Base-by-base conservation (phyloP, 2,329 filamentous ascomycete genomes). In the Sclerotinia spermophila region DNA sequence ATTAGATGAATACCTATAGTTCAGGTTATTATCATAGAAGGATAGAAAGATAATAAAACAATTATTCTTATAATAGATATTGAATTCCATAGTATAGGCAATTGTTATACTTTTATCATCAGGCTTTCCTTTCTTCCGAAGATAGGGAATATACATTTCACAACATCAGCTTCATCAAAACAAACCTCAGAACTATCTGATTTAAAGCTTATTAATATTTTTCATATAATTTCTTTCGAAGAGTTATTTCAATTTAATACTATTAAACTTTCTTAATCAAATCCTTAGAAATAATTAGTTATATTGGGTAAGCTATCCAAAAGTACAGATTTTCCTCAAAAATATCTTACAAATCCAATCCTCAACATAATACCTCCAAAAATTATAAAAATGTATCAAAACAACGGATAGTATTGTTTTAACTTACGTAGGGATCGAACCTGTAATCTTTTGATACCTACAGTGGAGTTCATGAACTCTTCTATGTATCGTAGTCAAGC, bases 401-500 rank as follows among this genome's bases (percentile, higher is more conserved):
- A 13, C n/a, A n/a, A n/a, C n/a, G n/a, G n/a, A n/a, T n/a, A n/a
- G n/a, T n/a, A n/a, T n/a, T n/a, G n/a, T n/a, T n/a, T 19, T 75
- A 75, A 76, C 75, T 75, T 73, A 74, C 73, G 75, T 74, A 77
- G 75, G 75, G 73, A 69, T 82, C 81, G 81, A 82, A 82, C 81
- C 81, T 81, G 79, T 80, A 82, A 82, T 82, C 81, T 82, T 80
- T 81, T 82, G 81, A 82, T 82, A 0, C 2, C 24, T n/a, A 15
- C 11, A 27, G 11, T 11, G 2, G 5, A 15, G 5, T 15, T 15
- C 0, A 5, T 27, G 10, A 51, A 27, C 24, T 5, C 11, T 5
- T 15, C 0, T 2, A 3, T n/a, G 24, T 4, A 4, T 70, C 68
- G 62, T 70, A 70, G 68, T 70, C 68, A 70, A 70, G 62, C 68